Conservation (phyloP, 2,329 filamentous ascomycete genomes). For the Talaromyces sp. region DNA sequence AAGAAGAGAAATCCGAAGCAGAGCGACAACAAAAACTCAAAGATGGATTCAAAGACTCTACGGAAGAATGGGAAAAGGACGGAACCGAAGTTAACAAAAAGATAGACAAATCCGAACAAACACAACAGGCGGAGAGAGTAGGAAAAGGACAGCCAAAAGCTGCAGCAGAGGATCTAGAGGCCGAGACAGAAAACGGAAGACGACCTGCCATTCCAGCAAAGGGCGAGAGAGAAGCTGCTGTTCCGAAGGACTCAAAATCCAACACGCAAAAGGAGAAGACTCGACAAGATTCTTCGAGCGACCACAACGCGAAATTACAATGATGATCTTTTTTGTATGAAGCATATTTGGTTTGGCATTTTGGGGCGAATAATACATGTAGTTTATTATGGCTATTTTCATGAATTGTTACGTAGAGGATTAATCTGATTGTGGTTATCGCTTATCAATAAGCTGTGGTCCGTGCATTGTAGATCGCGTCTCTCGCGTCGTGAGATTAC, state of each 20-base stretch:
- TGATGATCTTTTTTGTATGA: slow-evolving; percentile 3
- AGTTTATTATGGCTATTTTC: not conserved
- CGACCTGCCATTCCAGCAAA: slow-evolving; percentile 4
- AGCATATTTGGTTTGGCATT: not conserved
- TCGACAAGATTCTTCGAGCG: not conserved
- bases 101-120: slow-evolving; percentile 50
- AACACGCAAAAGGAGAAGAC: slow-evolving; percentile 3
- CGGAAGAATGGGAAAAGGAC: slow-evolving; percentile 84
- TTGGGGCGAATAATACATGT: not conserved
- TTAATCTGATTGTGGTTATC: not conserved
- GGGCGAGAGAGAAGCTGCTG: not conserved
- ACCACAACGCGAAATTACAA: not conserved
- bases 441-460: slow-evolving; percentile 33
- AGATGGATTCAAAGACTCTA: slow-evolving; percentile 73
- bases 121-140: not conserved
- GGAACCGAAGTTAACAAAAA: slow-evolving; percentile 72
- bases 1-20: slow-evolving; percentile 69
- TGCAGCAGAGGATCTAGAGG: not conserved
- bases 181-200: not conserved
- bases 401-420: not conserved
- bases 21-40: slow-evolving; percentile 76
- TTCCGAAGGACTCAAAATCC: not conserved
- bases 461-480: slow-evolving; percentile 31
- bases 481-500: slow-evolving; percentile 15
- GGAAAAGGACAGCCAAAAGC: not conserved